A percentile compares a stretch with the other conserved stretches of the same genome.
Evolutionary conservation across 208 protist species (phyloP).

Genomic region (Crithidia thermophila): DNA sequence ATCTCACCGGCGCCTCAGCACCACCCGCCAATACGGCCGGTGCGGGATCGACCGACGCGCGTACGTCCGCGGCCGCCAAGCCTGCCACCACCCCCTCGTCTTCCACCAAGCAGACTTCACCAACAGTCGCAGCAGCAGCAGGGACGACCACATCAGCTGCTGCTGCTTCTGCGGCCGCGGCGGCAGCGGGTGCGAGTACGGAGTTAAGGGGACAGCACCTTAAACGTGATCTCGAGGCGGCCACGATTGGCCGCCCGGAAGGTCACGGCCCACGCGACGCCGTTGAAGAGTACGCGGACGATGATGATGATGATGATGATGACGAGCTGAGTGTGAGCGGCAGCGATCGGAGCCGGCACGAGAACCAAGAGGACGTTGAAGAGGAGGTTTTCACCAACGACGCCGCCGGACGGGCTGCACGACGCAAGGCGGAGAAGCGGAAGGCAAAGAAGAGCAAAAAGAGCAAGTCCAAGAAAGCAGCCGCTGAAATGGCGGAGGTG

Average conservation of each 20-base stretch:
- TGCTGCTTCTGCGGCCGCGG: too few species aligned
- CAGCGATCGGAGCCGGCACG: too few species aligned
- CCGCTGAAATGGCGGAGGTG: too few species aligned
- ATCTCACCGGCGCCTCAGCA: too few species aligned
- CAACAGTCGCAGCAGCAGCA: too few species aligned
- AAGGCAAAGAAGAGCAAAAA: slow-evolving; percentile 1
- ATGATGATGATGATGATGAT: background rate
- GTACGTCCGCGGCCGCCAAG: too few species aligned
- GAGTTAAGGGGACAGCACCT: slow-evolving; percentile 20
- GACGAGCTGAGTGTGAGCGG: too few species aligned
- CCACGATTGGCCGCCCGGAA: slow-evolving; percentile 34
- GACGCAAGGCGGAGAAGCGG: slow-evolving; percentile 8
- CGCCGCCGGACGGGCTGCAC: slow-evolving; percentile 8
- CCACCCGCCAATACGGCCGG: too few species aligned
- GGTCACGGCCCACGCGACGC: slow-evolving; percentile 34
- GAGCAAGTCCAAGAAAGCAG: slow-evolving; percentile 10
- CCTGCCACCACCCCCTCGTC: too few species aligned
- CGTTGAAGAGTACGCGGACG: slow-evolving; percentile 25
- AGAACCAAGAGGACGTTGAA: background rate
- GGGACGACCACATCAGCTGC: too few species aligned
- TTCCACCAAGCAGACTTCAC: too few species aligned
- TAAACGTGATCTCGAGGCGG: slow-evolving; percentile 19
- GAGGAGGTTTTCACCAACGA: slow-evolving; percentile 1
- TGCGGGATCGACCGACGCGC: too few species aligned
- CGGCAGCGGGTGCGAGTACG: background rate